Conservation (phyloP, 352 stramenopile species). For the Phytophthora palmivora region DNA sequence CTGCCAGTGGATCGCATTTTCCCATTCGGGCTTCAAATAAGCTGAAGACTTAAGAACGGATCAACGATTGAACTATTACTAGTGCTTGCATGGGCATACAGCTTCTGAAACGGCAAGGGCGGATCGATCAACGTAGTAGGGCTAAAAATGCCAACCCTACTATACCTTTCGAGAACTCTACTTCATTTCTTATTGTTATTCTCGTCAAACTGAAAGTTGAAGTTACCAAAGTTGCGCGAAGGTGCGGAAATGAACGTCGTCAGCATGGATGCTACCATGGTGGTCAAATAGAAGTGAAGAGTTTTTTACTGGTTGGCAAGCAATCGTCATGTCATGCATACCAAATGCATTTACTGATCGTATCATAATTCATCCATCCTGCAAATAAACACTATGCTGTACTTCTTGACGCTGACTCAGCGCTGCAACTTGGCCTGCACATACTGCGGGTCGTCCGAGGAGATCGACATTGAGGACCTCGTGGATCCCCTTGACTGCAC, state of each 20-base stretch:
- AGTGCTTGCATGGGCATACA: too few relatives aligned
- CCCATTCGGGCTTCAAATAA: too few relatives aligned
- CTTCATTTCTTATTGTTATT: too few relatives aligned
- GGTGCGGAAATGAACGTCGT: too few relatives aligned
- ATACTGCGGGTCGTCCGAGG: constrained; percentile 47
- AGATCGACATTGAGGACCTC: constrained; percentile 41
- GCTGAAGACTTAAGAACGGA: background rate
- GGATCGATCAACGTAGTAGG: too few relatives aligned
- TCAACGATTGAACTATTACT: too few relatives aligned
- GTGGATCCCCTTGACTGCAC: constrained; percentile 30
- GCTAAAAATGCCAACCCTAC: too few relatives aligned
- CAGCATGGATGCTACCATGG: constrained; percentile 24
- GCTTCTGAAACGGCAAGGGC: too few relatives aligned
- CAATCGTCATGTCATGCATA: constrained; percentile 3
- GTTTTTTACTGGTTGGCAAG: constrained; percentile 18
- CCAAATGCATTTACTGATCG: background rate
- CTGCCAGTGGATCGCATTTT: too few relatives aligned
- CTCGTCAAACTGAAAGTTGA: too few relatives aligned
- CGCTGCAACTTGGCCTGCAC: constrained; percentile 47
- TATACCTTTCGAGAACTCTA: too few relatives aligned
- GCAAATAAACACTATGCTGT: constrained; percentile 17
- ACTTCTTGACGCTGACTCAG: constrained; percentile 38
- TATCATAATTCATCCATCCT: constrained; percentile 1
- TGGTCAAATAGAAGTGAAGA: constrained; percentile 25
- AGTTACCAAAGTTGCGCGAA: too few relatives aligned